Base-by-base conservation (phyloP, 495 filamentous ascomycete genomes). In the Cladorrhinum samala region DNA sequence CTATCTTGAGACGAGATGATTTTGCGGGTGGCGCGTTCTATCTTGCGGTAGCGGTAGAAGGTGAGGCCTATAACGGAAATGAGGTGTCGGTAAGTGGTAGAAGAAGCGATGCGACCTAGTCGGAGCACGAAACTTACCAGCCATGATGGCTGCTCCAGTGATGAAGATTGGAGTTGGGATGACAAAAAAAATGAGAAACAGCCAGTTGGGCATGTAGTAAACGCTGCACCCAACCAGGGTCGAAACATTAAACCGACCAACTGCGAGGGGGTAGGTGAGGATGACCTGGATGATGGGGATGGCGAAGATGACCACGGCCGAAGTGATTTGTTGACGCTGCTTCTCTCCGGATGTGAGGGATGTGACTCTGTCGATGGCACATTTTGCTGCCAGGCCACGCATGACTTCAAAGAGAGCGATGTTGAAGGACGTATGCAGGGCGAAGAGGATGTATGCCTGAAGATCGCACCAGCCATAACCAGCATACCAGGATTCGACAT, bases 381-480 rank as follows among this genome's bases (percentile, higher is more conserved):
- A 84, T 59, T 93, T 85, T 59, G 88, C 61, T 33, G 88, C 85
- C 9, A 98, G 77, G 41, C 78, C 78, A n/a, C 83, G 81, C 66
- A 94, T 85, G 56, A 96, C 86, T 76, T 75, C 57, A 81, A 70
- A 58, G n/a, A 89, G 75, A 16, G 82, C 72, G 20, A 78, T 86
- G n/a, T 87, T 75, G 49, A 79, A 80, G 40, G 76, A 68, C 5
- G 81, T 84, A 46, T 84, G 76, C 52, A 84, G 69, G 17, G 70
- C 61, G 33, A 50, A 71, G 43, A 48, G 50, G 36, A 91, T 45
- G 61, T 90, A 89, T 46, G 81, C 76, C 65, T 95, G 79, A 21
- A 96, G 64, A 68, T 98, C 93, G 63, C 93, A 98, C 54, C 91
- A 81, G 1, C 83, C 85, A 3, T 71, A 61, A 18, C 93, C 93